phyloP scores from a whole-genome alignment of 441 rosid genomes.

The Macaranga tanarius region DNA sequence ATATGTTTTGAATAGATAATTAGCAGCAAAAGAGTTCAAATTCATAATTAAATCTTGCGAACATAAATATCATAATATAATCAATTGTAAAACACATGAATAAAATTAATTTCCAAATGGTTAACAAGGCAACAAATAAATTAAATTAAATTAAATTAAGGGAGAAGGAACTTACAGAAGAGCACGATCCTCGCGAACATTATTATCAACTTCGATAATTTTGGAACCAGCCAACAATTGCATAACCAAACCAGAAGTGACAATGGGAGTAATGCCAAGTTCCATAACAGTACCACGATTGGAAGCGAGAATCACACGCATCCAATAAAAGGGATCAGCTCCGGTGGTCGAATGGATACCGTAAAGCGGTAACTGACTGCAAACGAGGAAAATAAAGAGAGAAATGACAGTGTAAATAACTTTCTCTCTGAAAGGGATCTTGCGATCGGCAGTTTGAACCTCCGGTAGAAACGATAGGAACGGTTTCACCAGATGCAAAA shows the following conservation, averaged over 20 bases:
- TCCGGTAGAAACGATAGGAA: conserved; percentile 66
- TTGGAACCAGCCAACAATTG: conserved; percentile 82
- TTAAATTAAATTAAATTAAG: no score
- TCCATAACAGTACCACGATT: conserved; percentile 93
- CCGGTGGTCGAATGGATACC: conserved; percentile 91
- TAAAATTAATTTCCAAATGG: no score
- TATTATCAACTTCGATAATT: conserved; percentile 79
- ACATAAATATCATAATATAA: no score
- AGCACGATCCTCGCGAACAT: conserved; percentile 91
- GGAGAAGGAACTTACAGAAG: conserved; percentile 49
- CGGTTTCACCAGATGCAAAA: conserved; percentile 79
- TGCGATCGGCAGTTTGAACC: conserved; percentile 69
- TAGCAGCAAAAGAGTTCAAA: no score
- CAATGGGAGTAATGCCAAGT: conserved; percentile 90
- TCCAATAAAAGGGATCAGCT: conserved; percentile 91
- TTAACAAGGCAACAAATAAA: no score
- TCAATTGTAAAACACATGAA: no score
- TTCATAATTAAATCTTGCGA: no score
- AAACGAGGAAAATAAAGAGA: conserved; percentile 78
- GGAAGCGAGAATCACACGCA: conserved; percentile 90
- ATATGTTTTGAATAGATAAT: not conserved
- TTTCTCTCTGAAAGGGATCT: conserved; percentile 80
- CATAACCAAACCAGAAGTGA: conserved; percentile 86
- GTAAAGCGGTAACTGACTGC: conserved; percentile 89
- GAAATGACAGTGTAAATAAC: conserved; percentile 85